Conservation (phyloP, 2,329 filamentous ascomycete species). For the Geoglossum cookeanum region DNA sequence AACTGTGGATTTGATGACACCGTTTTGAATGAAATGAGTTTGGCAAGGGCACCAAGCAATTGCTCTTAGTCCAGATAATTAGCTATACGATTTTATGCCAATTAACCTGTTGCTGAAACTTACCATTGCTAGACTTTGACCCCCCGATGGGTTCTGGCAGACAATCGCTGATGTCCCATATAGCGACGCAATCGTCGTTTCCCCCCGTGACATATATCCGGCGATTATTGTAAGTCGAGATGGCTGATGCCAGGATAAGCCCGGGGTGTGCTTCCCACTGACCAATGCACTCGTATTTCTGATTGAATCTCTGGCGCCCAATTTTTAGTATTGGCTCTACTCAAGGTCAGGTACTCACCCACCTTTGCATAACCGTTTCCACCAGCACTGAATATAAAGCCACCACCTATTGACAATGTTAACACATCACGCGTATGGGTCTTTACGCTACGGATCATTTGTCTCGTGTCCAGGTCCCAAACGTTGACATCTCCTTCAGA, state of each 20-base stretch:
- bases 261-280: conserved; percentile 72
- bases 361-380: conserved; percentile 75
- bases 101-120: conserved; percentile 1
- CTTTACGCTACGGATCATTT: conserved; percentile 73
- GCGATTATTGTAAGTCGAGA: conserved; percentile 47
- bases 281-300: conserved; percentile 63
- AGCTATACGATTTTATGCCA: neutral
- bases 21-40: conserved; percentile 83
- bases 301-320: conserved; percentile 43
- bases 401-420: conserved; percentile 68
- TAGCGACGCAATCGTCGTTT: conserved; percentile 73
- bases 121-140: conserved; percentile 38
- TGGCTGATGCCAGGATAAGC: conserved; percentile 69
- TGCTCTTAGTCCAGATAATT: conserved; percentile 32
- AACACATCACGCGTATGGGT: conserved; percentile 67
- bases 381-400: conserved; percentile 72
- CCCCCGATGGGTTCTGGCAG: conserved; percentile 24
- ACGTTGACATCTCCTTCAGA: conserved; percentile 77
- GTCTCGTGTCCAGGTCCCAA: conserved; percentile 90
- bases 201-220: conserved; percentile 88
- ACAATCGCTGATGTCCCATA: conserved; percentile 61
- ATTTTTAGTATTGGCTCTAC: conserved; percentile 10
- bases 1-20: conserved; percentile 75
- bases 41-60: conserved; percentile 44
- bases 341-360: conserved; percentile 7